Evolutionary conservation across 345 rosid species (phyloP).

Genomic region (Corymbia maculata): DNA sequence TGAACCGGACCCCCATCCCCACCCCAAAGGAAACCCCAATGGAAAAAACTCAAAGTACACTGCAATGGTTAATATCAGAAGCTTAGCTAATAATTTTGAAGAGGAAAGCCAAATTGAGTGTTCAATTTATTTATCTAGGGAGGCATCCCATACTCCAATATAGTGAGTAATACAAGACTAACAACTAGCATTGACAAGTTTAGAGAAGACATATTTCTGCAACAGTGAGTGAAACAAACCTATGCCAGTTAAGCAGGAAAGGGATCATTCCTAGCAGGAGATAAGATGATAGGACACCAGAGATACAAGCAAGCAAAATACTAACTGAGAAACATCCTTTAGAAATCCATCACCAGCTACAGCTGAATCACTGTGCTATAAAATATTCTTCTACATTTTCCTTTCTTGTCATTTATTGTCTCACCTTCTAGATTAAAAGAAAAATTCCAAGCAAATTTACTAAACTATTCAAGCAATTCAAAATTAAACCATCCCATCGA

Average conservation of each 20-base stretch:
- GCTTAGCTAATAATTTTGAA: neutral
- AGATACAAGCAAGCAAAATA: neutral
- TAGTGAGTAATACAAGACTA: neutral
- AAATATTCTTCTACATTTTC: neutral
- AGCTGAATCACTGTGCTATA: neutral
- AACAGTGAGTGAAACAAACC: neutral
- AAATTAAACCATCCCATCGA: neutral
- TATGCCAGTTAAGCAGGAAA: neutral
- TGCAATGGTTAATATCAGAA: neutral
- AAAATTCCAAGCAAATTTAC: neutral
- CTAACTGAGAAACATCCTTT: neutral
- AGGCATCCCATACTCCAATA: neutral
- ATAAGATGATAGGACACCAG: neutral
- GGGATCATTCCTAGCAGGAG: neutral
- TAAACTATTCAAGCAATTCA: neutral
- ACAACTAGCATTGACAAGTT: neutral
- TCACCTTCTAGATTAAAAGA: neutral
- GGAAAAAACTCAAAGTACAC: neutral
- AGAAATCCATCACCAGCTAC: neutral
- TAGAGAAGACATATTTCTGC: neutral
- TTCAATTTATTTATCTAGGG: neutral
- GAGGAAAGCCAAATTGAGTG: neutral
- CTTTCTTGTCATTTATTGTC: neutral
- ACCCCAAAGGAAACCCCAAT: neutral
- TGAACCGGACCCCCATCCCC: neutral